Evolutionary conservation across 1,284 basidiomycete genomes (phyloP), one percentile per base, ranked within the genome.

Genomic region (Irpex sp.): DNA sequence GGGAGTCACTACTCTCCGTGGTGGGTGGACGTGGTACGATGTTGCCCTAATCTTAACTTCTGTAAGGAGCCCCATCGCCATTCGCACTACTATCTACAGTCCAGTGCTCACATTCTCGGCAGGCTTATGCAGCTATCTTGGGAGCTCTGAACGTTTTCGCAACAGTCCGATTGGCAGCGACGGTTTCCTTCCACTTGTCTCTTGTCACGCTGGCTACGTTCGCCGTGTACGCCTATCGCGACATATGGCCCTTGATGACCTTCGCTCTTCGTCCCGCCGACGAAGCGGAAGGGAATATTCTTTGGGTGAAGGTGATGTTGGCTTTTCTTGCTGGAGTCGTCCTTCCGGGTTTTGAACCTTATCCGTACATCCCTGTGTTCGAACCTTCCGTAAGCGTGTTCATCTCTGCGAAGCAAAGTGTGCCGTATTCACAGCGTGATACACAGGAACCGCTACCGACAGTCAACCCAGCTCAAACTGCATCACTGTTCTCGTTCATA

Each of bases 391-490:
- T 83, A 59, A 60, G 68, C 7, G 1, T 52, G 6, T 13, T 52
- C 62, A 64, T 19, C 52, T 56, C 7, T 31, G 15, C n/a, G 61
- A 34, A 51, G 51, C 13, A 34, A 15, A 6, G 5, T 34, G 31
- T 34, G 6, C 1, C 5, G 9, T 49, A 59, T 61, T 64, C 15
- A 15, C 36, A 9, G 7, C 17, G 31, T 56, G 31, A n/a, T 57
- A 9, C 47, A 58, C 59, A 84, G 82, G 72, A 81, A 56, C 80
- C 81, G 2, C 71, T 74, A 65, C 69, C 76, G 1, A 70, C 76
- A 31, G 79, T 82, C 6, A 87, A 85, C 72, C 85, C 86, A 2
- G 88, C 91, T 68, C 89, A 91, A 71, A 88, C 85, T 0, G 83
- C 87, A 0, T 85, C 87, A 0, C 75, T 84, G 57, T 67, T 87